Evolutionary conservation across 2,329 filamentous ascomycete species (phyloP).

Genomic region (Fonsecaea erecta): DNA sequence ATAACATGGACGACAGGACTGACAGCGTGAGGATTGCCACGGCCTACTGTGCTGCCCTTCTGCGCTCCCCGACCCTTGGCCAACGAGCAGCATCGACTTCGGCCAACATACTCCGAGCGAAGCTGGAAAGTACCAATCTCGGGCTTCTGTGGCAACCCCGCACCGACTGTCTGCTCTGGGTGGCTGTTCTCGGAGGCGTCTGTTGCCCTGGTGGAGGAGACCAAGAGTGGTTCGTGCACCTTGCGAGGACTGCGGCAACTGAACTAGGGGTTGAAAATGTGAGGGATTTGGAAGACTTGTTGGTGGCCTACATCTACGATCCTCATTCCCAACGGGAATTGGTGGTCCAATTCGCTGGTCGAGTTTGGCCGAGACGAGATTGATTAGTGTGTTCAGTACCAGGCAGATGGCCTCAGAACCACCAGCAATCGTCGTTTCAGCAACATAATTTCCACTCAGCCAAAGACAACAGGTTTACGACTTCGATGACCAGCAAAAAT

Average conservation of each 20-base stretch:
- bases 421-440: neutral
- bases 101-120: neutral
- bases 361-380: slow-evolving; percentile 21
- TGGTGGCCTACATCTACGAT: slow-evolving; percentile 25
- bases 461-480: neutral
- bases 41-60: slow-evolving; percentile 19
- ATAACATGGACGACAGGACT: slow-evolving; percentile 15
- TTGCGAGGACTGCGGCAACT: slow-evolving; percentile 17
- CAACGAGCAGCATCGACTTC: slow-evolving; percentile 14
- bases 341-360: slow-evolving; percentile 19
- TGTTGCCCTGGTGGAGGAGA: slow-evolving; percentile 19
- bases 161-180: slow-evolving; percentile 27
- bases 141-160: slow-evolving; percentile 18
- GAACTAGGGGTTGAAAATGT: slow-evolving; percentile 20
- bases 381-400: neutral
- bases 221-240: slow-evolving; percentile 23
- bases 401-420: neutral
- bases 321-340: slow-evolving; percentile 21
- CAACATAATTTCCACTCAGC: neutral
- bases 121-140: slow-evolving; percentile 19
- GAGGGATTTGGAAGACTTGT: slow-evolving; percentile 21
- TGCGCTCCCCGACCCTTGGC: slow-evolving; percentile 15
- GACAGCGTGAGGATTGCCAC: slow-evolving; percentile 22
- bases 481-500: neutral
- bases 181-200: slow-evolving; percentile 25